A percentile compares a stretch with the other conserved stretches of the same genome.
phyloP scores from a whole-genome alignment of 371 early-diverging fungal genomes.

The Zancudomyces culisetae region DNA sequence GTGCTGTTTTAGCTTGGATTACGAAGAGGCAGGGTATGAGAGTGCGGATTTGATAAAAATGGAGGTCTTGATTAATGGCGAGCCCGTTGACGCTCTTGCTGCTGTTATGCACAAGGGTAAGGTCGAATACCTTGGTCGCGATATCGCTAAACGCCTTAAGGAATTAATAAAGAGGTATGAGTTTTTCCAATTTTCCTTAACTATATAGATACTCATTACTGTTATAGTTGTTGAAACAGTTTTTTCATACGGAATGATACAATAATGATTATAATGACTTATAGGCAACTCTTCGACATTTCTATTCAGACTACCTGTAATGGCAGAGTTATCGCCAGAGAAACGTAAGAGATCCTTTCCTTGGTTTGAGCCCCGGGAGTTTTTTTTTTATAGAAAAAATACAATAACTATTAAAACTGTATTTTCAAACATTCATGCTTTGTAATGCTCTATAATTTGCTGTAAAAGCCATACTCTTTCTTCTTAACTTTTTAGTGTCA shows the following conservation, averaged over 20 bases:
- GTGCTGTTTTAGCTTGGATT: constrained; percentile 70
- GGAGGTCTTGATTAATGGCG: constrained; percentile 72
- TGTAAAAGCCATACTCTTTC: neutral
- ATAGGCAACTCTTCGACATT: constrained; percentile 78
- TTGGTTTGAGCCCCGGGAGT: too few relatives aligned
- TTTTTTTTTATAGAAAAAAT: too few relatives aligned
- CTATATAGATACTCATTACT: too few relatives aligned
- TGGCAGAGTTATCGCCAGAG: constrained; percentile 68
- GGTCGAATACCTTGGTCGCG: constrained; percentile 52
- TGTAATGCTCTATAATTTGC: too few relatives aligned
- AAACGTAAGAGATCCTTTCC: constrained; percentile 35
- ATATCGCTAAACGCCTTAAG: constrained; percentile 62
- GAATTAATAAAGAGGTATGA: constrained; percentile 40
- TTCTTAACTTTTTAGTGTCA: constrained; percentile 24
- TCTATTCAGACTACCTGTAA: constrained; percentile 76
- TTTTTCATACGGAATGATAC: too few relatives aligned
- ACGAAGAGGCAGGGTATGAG: constrained; percentile 82
- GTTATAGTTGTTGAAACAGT: too few relatives aligned
- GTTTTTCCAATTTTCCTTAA: too few relatives aligned
- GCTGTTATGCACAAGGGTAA: constrained; percentile 64
- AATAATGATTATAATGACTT: too few relatives aligned
- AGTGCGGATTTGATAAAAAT: constrained; percentile 83
- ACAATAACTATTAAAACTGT: too few relatives aligned
- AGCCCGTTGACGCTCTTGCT: constrained; percentile 84
- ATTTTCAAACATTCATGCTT: too few relatives aligned